phyloP scores from a whole-genome alignment of 176 grass and related monocot genomes.

The Coix lacrymajobi region DNA sequence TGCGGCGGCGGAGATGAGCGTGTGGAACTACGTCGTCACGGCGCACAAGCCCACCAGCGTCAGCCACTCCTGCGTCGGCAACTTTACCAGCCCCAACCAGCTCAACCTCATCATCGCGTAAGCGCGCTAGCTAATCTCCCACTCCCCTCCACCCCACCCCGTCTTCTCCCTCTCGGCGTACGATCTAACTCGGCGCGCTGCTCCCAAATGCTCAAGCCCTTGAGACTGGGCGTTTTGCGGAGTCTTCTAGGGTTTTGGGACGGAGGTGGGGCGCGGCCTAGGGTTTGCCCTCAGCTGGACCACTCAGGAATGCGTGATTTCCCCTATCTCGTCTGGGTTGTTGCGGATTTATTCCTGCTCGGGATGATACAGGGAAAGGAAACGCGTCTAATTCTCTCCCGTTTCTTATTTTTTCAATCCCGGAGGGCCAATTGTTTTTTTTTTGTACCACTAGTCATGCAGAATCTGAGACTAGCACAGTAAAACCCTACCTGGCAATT shows the following conservation, averaged over 20 bases:
- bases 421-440: background rate
- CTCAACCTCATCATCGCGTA: conserved; percentile 96
- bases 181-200: background rate
- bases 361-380: background rate
- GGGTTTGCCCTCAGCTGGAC: conserved; percentile 16
- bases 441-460: background rate
- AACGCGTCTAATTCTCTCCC: background rate
- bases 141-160: background rate
- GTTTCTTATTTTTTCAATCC: background rate
- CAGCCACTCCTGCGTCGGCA: conserved; percentile 94
- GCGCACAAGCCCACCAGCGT: conserved; percentile 99
- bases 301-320: background rate
- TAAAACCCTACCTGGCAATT: background rate
- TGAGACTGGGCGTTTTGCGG: background rate
- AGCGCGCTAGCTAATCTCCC: conserved; percentile 18
- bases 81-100: conserved; percentile 90
- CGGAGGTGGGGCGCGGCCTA: background rate
- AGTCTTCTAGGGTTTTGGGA: conserved; percentile 4
- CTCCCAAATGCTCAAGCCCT: background rate
- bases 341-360: background rate
- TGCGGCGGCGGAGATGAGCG: conserved; percentile 68
- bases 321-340: background rate
- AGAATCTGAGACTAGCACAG: background rate
- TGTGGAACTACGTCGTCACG: conserved; percentile 99
- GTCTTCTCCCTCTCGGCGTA: background rate